These are phyloP conservation scores for Eucalyptus sideroxylon DNA, from an alignment of 345 rosid species.

Conservation along the genomic window DNA sequence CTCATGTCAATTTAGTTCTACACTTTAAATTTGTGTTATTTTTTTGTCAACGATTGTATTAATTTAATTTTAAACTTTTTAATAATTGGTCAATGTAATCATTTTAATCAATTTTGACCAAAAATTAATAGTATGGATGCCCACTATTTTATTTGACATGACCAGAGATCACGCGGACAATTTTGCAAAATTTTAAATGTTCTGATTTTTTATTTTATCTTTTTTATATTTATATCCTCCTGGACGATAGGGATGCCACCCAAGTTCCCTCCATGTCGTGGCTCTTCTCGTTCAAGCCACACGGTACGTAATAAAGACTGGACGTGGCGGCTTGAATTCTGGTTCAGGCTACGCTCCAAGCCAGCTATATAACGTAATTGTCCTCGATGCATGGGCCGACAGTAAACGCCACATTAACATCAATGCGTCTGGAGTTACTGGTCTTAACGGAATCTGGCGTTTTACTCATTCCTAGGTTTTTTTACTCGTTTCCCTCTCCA, in stretches of 20 bases:
- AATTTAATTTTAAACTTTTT: too few species aligned
- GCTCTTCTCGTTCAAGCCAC: neutral
- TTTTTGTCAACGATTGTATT: too few species aligned
- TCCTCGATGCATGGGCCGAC: neutral
- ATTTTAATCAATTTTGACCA: neutral
- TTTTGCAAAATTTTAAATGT: too few species aligned
- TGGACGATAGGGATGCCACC: neutral
- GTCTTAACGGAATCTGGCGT: neutral
- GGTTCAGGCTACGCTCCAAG: neutral
- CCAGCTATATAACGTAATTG: neutral
- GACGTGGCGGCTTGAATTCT: neutral
- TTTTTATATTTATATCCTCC: neutral
- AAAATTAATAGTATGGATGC: neutral
- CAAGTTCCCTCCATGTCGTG: neutral
- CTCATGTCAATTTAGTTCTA: too few species aligned
- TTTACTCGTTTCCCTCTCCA: neutral
- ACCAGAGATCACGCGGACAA: neutral
- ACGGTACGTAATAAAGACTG: neutral
- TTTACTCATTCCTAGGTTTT: neutral
- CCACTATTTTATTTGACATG: neutral
- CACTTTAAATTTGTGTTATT: too few species aligned
- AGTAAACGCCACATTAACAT: neutral
- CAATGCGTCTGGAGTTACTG: neutral
- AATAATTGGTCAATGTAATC: too few species aligned
- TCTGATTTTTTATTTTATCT: neutral